Conservation (phyloP, 306 rosid genomes). For the Hylodesmum podocarpum region DNA sequence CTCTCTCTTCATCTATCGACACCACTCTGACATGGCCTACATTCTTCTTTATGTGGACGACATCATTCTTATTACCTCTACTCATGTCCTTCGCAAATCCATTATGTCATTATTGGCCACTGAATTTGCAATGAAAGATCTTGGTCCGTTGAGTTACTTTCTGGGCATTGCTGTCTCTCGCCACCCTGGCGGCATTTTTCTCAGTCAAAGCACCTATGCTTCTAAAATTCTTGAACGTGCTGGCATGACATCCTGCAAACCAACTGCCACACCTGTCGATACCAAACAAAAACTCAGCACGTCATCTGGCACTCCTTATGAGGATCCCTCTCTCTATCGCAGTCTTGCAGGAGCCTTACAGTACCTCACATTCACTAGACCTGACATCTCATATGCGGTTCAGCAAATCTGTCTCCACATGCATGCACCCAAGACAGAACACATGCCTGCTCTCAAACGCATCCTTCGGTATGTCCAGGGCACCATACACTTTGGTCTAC, state of each 20-base stretch:
- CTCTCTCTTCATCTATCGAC: background rate
- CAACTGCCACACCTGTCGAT: background rate
- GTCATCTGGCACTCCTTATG: background rate
- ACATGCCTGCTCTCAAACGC: background rate
- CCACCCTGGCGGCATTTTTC: too few relatives aligned
- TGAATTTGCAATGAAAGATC: background rate
- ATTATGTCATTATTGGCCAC: background rate
- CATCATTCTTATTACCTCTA: background rate
- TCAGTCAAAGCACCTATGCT: too few relatives aligned
- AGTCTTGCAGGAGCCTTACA: background rate
- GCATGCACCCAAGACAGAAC: background rate
- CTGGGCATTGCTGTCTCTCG: background rate
- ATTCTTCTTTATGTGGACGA: background rate
- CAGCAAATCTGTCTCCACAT: background rate
- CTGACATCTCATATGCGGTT: background rate
- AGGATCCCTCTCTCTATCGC: too few relatives aligned
- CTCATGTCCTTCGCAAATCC: background rate
- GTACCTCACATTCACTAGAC: background rate
- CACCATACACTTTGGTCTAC: too few relatives aligned
- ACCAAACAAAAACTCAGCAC: background rate
- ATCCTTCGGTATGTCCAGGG: background rate
- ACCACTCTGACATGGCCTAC: background rate
- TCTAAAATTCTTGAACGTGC: too few relatives aligned
- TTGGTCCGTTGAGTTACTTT: background rate
- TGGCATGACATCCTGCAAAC: too few relatives aligned